Percentiles rank a stretch among this genome's conserved stretches.
These are phyloP conservation scores for Globisporangium perplexum DNA, from an alignment of 352 stramenopile genomes.

Conservation along the genomic window DNA sequence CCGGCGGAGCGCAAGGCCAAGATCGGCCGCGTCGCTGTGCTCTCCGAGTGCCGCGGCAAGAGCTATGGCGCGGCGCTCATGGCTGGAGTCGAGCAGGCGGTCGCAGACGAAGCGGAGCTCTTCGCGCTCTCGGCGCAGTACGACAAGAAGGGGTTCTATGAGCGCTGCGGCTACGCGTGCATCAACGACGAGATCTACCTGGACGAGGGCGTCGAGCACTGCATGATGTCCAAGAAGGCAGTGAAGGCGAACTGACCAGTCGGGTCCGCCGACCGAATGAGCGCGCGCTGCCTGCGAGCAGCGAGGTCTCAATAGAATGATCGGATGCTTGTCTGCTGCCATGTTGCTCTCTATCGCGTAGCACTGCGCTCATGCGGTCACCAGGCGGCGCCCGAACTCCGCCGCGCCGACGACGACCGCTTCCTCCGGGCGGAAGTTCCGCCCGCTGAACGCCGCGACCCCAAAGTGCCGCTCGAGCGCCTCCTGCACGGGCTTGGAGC, in stretches of 20 bases:
- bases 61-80: constrained; percentile 41
- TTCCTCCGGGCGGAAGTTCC: constrained; percentile 51
- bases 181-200: constrained; percentile 45
- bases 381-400: constrained; percentile 43
- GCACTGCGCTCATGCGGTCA: constrained; percentile 8
- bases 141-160: constrained; percentile 57
- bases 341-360: neutral
- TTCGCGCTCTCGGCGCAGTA: constrained; percentile 45
- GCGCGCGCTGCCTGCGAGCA: neutral
- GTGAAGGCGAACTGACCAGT: neutral
- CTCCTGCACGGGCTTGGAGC: constrained; percentile 41
- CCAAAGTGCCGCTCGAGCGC: constrained; percentile 52
- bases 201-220: constrained; percentile 50
- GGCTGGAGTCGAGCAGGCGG: constrained; percentile 23
- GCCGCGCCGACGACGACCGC: constrained; percentile 52
- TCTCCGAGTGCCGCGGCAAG: constrained; percentile 49
- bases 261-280: neutral
- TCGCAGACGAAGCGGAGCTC: constrained; percentile 23
- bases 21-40: constrained; percentile 51
- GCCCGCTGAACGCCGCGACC: constrained; percentile 33
- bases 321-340: no score
- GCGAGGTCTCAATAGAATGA: neutral
- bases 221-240: constrained; percentile 37
- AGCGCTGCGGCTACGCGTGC: constrained; percentile 56
- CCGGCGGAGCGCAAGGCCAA: constrained; percentile 26